Evolutionary conservation across 768 basidiomycete genomes (phyloP).

Genomic region (Panellus pusillus): DNA sequence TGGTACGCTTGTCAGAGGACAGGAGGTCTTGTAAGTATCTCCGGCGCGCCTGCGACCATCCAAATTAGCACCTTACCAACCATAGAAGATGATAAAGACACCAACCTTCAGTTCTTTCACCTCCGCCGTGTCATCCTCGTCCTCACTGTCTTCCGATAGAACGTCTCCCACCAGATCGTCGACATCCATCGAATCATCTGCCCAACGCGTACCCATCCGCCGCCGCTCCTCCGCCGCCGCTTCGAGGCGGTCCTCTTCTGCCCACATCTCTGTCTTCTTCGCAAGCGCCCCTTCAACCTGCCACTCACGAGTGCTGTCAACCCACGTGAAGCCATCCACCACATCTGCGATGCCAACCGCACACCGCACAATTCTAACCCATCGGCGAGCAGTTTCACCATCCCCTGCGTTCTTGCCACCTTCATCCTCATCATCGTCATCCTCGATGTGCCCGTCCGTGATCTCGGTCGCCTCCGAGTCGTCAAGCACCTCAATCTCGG

Average conservation of each 20-base stretch:
- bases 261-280: conserved; percentile 70
- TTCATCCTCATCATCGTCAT: conserved; percentile 59
- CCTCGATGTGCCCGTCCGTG: conserved; percentile 82
- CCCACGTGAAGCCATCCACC: conserved; percentile 78
- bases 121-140: conserved; percentile 69
- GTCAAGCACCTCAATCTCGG: conserved; percentile 81
- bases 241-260: conserved; percentile 65
- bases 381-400: conserved; percentile 56
- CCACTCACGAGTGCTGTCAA: conserved; percentile 60
- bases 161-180: conserved; percentile 52
- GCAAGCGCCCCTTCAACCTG: conserved; percentile 61
- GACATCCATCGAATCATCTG: conserved; percentile 70
- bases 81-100: conserved; percentile 1
- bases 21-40: conserved; percentile 73
- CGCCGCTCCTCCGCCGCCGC: conserved; percentile 68
- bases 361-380: conserved; percentile 73
- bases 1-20: conserved; percentile 40
- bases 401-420: conserved; percentile 26
- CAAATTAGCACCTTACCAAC: conserved; percentile 10
- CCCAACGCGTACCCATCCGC: conserved; percentile 59
- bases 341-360: conserved; percentile 63
- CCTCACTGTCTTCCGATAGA: conserved; percentile 48
- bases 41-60: conserved; percentile 59
- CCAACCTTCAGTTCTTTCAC: conserved; percentile 80
- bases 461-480: conserved; percentile 54